These are phyloP conservation scores for Neocallimastix lanati DNA, from an alignment of 192 early-diverging fungal species.

Conservation along the genomic window DNA sequence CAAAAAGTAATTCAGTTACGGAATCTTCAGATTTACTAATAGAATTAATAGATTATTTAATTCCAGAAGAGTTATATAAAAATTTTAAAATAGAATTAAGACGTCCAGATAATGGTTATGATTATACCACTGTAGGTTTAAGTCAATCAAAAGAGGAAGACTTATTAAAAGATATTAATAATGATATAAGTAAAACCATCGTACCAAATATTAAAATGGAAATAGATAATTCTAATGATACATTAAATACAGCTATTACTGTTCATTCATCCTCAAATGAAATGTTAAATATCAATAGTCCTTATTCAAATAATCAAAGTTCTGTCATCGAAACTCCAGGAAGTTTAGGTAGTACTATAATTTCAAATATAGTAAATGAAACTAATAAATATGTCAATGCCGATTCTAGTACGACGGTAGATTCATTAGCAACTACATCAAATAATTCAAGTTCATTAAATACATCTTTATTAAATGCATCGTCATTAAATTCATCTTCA, in stretches of 20 bases:
- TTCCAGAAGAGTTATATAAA: not conserved
- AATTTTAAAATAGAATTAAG: not conserved
- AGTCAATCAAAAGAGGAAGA: not conserved
- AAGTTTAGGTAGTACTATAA: not conserved
- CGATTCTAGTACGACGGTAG: not conserved
- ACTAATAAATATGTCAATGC: not conserved
- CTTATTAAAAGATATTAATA: not conserved
- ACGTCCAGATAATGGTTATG: not conserved
- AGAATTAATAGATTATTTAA: not conserved
- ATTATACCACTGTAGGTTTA: not conserved
- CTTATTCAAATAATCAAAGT: not conserved
- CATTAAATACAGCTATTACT: not conserved
- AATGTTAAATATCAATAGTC: not conserved
- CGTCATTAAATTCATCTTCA: no score
- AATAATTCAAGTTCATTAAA: not conserved
- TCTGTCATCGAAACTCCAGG: not conserved
- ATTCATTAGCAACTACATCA: not conserved
- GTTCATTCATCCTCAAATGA: not conserved
- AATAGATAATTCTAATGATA: not conserved
- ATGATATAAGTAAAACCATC: not conserved
- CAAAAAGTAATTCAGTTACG: not conserved
- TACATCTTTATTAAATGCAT: not conserved
- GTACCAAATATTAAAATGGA: not conserved
- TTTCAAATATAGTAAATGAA: not conserved
- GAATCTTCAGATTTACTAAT: not conserved